Conservation (phyloP, 2,329 filamentous ascomycete species). For the Talaromyces islandicus region DNA sequence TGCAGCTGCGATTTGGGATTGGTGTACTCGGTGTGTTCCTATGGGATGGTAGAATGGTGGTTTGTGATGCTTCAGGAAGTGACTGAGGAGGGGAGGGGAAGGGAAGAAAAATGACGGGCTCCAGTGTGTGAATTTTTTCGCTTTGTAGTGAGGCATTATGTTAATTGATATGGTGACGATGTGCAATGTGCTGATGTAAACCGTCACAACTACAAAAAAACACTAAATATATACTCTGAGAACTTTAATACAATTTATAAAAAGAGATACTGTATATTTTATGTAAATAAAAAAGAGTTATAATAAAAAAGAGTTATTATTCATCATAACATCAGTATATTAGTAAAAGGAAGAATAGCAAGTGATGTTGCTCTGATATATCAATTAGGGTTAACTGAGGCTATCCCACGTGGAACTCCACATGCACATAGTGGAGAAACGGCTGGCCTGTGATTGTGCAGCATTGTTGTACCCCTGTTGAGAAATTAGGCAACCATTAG, state of each 20-base stretch:
- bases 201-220: background rate
- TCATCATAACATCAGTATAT: background rate
- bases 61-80: background rate
- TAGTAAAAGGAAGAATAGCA: background rate
- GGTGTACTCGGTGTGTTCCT: background rate
- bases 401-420: background rate
- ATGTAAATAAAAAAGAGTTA: too few species aligned
- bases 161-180: background rate
- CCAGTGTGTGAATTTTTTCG: background rate
- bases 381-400: background rate
- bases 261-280: too few species aligned
- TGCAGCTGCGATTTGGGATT: too few species aligned
- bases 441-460: background rate
- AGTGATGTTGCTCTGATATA: background rate
- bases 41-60: background rate
- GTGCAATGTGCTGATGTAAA: background rate
- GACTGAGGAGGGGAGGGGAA: background rate
- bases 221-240: too few species aligned
- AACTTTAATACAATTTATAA: too few species aligned
- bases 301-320: background rate
- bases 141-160: too few species aligned
- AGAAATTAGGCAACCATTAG: background rate
- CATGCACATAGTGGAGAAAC: background rate
- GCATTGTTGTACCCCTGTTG: background rate
- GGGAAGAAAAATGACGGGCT: background rate